phyloP scores from a whole-genome alignment of 2,329 filamentous ascomycete species.

The Cordyceps tenuipes region DNA sequence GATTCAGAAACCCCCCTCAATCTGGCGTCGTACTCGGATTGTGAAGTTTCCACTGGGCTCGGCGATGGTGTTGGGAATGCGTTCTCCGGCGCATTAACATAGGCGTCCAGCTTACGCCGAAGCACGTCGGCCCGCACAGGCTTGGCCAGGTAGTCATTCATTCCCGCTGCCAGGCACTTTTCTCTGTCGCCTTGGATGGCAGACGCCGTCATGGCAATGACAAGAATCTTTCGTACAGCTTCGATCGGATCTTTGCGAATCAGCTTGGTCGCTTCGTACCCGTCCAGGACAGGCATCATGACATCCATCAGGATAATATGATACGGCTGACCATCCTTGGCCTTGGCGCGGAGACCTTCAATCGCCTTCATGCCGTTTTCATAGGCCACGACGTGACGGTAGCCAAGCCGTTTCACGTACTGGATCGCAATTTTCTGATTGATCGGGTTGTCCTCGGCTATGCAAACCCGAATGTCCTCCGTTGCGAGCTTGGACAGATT shows the following conservation, averaged over 20 bases:
- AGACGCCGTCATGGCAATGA: slow-evolving; percentile 95
- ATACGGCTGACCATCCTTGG: slow-evolving; percentile 65
- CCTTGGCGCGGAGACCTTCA: slow-evolving; percentile 69
- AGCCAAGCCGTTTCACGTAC: slow-evolving; percentile 78
- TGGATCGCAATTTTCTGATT: slow-evolving; percentile 92
- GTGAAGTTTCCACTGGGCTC: slow-evolving; percentile 15
- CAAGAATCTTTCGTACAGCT: slow-evolving; percentile 71
- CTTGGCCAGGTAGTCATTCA: slow-evolving; percentile 97
- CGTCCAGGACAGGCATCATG: slow-evolving; percentile 90
- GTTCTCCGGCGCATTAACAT: slow-evolving; percentile 34
- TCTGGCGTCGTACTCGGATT: slow-evolving; percentile 11
- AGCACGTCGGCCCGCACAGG: slow-evolving; percentile 84
- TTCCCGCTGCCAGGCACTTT: slow-evolving; percentile 89
- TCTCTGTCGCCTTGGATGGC: slow-evolving; percentile 92
- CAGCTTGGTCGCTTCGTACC: slow-evolving; percentile 81
- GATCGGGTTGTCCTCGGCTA: slow-evolving; percentile 91
- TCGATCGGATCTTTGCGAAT: slow-evolving; percentile 71
- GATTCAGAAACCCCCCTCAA: neutral
- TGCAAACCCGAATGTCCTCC: slow-evolving; percentile 76
- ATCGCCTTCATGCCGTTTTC: slow-evolving; percentile 85
- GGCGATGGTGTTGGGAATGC: slow-evolving; percentile 16
- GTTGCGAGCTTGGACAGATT: slow-evolving; percentile 68
- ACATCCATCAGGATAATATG: slow-evolving; percentile 94
- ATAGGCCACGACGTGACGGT: slow-evolving; percentile 74
- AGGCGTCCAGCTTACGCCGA: slow-evolving; percentile 67